Conservation (phyloP, 176 grass and related monocot species). For the barley (Hordeum vulgare) region DNA sequence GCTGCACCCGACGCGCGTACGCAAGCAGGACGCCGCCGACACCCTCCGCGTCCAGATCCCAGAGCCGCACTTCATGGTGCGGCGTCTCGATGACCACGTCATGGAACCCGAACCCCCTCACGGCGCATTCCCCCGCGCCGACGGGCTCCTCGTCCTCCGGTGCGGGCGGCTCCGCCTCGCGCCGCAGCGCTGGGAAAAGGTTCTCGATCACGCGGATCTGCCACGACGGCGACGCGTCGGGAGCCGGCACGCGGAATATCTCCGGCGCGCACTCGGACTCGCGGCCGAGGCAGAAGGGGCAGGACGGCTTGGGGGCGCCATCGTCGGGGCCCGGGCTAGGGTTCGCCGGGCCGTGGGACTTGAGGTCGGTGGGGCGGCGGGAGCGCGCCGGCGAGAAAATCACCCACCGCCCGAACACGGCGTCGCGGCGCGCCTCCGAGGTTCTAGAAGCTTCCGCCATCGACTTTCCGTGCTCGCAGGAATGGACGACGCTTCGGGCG, state of each 20-base stretch:
- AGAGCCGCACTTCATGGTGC: conserved; percentile 66
- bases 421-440: conserved; percentile 59
- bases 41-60: conserved; percentile 45
- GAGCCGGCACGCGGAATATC: conserved; percentile 68
- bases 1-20: conserved; percentile 50
- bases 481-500: neutral
- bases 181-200: conserved; percentile 73
- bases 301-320: conserved; percentile 33
- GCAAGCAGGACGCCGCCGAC: conserved; percentile 72
- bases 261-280: conserved; percentile 85
- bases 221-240: conserved; percentile 31
- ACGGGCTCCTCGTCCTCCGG: neutral
- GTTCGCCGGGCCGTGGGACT: conserved; percentile 42
- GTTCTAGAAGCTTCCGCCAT: conserved; percentile 32
- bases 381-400: conserved; percentile 75
- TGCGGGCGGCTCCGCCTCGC: conserved; percentile 41
- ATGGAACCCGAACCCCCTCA: conserved; percentile 83
- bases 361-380: conserved; percentile 91
- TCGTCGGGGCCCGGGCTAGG: conserved; percentile 13
- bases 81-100: conserved; percentile 98
- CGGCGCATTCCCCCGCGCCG: neutral
- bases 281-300: conserved; percentile 90
- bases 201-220: conserved; percentile 97
- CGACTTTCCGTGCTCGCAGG: neutral
- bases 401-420: conserved; percentile 80